phyloP scores from a whole-genome alignment of 2,329 filamentous ascomycete genomes.

The Fusarium bactridioides region DNA sequence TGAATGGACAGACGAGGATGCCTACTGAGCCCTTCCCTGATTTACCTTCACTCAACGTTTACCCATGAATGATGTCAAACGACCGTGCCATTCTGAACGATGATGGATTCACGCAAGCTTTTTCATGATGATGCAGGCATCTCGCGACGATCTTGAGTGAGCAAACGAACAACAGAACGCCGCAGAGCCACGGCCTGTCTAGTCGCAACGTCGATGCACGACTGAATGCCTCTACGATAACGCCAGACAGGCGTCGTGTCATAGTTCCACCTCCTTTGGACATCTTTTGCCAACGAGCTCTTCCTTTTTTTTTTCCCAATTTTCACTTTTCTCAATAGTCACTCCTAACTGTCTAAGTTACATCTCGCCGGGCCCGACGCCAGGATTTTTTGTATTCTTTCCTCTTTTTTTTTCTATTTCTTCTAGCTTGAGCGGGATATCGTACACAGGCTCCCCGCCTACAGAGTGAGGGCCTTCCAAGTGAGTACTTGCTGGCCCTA shows the following conservation, averaged over 20 bases:
- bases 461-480: constrained; percentile 14
- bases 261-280: constrained; percentile 21
- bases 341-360: constrained; percentile 20
- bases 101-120: constrained; percentile 41
- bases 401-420: background rate
- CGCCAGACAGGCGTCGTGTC: constrained; percentile 16
- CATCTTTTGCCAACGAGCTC: constrained; percentile 25
- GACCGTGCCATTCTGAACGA: constrained; percentile 32
- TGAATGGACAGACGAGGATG: constrained; percentile 74
- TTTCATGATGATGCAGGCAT: constrained; percentile 44
- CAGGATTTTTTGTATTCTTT: constrained; percentile 29
- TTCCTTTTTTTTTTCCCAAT: background rate
- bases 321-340: constrained; percentile 3
- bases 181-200: constrained; percentile 14
- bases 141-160: constrained; percentile 40
- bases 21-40: constrained; percentile 51
- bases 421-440: background rate
- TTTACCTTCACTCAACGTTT: background rate
- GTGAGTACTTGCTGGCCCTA: constrained; percentile 21
- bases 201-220: constrained; percentile 22
- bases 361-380: constrained; percentile 33
- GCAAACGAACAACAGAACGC: constrained; percentile 25
- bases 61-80: constrained; percentile 35
- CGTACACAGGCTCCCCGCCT: constrained; percentile 1
- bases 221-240: constrained; percentile 22